phyloP scores from a whole-genome alignment of 257 asterid species.

The Solanum gracilifrons region DNA sequence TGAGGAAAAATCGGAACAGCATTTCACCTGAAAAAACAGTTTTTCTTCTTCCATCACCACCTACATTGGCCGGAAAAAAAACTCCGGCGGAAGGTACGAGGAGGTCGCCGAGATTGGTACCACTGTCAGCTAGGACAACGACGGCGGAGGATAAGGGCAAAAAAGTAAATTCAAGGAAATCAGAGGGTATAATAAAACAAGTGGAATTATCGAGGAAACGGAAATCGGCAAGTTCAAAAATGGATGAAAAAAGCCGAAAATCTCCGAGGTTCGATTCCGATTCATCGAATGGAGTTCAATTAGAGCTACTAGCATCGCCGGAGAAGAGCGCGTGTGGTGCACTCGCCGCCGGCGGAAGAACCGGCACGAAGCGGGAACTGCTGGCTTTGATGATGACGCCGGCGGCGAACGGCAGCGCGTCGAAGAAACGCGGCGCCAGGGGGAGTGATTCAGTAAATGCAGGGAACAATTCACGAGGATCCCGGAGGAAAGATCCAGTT shows the following conservation, averaged over 20 bases:
- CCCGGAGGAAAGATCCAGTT: not conserved
- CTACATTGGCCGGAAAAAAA: conserved; percentile 1
- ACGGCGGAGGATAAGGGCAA: not conserved
- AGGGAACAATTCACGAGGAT: not conserved
- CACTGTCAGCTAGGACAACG: not conserved
- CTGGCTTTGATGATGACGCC: not conserved
- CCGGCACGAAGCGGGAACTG: not conserved
- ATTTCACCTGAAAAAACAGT: not conserved
- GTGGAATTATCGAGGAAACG: not conserved
- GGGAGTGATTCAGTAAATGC: not conserved
- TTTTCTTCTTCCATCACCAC: not conserved
- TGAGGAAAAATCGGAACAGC: not conserved
- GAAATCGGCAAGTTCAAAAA: not conserved
- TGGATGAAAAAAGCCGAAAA: not conserved
- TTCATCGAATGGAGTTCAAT: not conserved
- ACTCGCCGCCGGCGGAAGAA: not conserved
- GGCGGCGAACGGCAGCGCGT: not conserved
- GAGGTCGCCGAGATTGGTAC: not conserved
- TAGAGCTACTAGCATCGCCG: conserved; percentile 12
- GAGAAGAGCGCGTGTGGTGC: not conserved
- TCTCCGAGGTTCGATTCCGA: conserved; percentile 11
- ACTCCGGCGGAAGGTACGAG: not conserved
- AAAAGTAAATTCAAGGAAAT: conserved; percentile 2
- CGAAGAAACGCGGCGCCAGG: not conserved
- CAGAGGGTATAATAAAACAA: not conserved